Base-by-base conservation (phyloP, 192 early-diverging fungal genomes). In the Phycomyces nitens region DNA sequence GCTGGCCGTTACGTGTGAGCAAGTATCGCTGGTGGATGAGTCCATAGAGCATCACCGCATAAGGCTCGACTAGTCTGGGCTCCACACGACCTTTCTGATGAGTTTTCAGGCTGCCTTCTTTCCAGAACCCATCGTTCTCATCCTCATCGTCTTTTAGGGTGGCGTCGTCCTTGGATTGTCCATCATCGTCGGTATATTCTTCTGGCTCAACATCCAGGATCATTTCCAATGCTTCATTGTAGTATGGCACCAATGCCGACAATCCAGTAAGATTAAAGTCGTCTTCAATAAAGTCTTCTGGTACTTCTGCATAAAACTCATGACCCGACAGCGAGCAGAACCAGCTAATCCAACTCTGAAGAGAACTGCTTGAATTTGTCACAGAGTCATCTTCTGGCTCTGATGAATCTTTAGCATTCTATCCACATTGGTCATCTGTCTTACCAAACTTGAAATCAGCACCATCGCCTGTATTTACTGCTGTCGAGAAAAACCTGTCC, bases 251-350 rank as follows among this genome's bases (percentile, higher is more conserved):
- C 11, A 86, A 72, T 16, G 86, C 80, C 62, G 82, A 83, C 16
- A 99, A 84, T 44, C 97, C 97, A 15, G 94, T 96, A 57, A 99
- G 78, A 73, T 99, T 99, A 76, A 99, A 99, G 66, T 99, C 97
- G 73, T 99, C 97, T 64, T 95, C 93, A 57, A 98, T 94, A 62
- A 89, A 90, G 14, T 90, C 87, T 41, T 91, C 90, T 18, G 88
- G 83, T 11, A 93, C 86, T 65, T 91, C 90, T 56, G 83, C 80
- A 78, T 90, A 93, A 61, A 87, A 91, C 66, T 91, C 89, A 64
- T 93, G 86, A 34, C 90, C 92, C 53, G 78, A 74, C 15, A 88
- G 77, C 20, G 87, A 86, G 68, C 86, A 85, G 68, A 89, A 92
- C 90, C 90, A 92, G 18, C 82, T 76, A 47, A 92, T 87, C 90